Conservation (phyloP, 2,329 filamentous ascomycete genomes). For the Fusarium sp. region DNA sequence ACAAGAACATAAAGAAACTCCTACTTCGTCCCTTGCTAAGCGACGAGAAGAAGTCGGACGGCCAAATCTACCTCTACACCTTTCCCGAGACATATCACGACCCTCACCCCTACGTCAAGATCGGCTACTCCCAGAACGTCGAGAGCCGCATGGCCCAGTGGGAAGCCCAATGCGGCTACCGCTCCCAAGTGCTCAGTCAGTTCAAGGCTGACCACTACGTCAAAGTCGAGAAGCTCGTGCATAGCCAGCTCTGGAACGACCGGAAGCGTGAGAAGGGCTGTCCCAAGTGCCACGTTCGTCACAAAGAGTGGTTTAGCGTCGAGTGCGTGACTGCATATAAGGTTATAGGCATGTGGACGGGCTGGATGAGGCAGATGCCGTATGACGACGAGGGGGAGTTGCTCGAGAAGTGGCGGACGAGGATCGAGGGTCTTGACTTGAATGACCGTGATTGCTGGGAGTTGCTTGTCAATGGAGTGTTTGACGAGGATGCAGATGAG, state of each 20-base stretch:
- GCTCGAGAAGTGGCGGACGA: constrained; percentile 38
- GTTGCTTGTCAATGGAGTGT: constrained; percentile 29
- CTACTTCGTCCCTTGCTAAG: constrained; percentile 13
- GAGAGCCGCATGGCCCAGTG: constrained; percentile 41
- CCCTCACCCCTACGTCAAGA: constrained; percentile 44
- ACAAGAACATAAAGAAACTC: constrained; percentile 29
- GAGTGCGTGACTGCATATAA: constrained; percentile 22
- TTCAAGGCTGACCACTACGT: constrained; percentile 35
- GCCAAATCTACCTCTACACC: constrained; percentile 44
- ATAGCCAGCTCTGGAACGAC: constrained; percentile 44
- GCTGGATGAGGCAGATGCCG: constrained; percentile 44
- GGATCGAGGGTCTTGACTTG: constrained; percentile 42
- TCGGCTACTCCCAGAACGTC: constrained; percentile 44
- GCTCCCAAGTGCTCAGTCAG: constrained; percentile 26
- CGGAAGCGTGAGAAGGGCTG: constrained; percentile 44
- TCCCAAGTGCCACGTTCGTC: constrained; percentile 35
- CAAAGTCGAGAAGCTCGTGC: constrained; percentile 48
- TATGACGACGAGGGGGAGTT: constrained; percentile 44
- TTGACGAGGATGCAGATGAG: constrained; percentile 31
- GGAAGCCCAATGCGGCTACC: constrained; percentile 43
- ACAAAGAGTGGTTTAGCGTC: constrained; percentile 48
- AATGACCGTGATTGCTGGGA: constrained; percentile 44
- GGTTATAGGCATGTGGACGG: constrained; percentile 43
- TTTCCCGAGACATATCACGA: constrained; percentile 35
- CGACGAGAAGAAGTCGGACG: constrained; percentile 7